Conservation (phyloP, 441 rosid species). For the Euphorbia celastroides region DNA sequence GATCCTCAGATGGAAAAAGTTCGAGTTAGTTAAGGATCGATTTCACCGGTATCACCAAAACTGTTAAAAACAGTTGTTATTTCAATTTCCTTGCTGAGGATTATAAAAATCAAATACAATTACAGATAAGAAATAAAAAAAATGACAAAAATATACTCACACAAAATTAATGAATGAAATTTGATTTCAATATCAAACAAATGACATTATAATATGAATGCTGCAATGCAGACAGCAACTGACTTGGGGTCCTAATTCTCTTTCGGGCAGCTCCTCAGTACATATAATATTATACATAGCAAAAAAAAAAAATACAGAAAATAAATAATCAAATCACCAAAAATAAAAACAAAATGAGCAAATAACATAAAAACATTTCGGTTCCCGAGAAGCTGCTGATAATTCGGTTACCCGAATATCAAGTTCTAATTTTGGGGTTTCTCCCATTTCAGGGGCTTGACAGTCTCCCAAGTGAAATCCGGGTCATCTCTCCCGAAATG, state of each 20-base stretch:
- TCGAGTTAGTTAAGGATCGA: no score
- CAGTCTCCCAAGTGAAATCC: slow-evolving; percentile 22
- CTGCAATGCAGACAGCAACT: neutral
- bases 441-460: slow-evolving; percentile 25
- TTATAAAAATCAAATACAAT: neutral
- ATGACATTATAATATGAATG: neutral
- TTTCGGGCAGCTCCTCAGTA: slow-evolving; percentile 3
- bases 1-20: no score
- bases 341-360: neutral
- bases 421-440: slow-evolving; percentile 10
- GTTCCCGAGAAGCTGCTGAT: slow-evolving; percentile 9
- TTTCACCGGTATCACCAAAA: no score
- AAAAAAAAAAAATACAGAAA: neutral
- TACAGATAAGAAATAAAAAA: neutral
- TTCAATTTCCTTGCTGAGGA: no score
- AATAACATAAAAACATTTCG: neutral
- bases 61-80: no score
- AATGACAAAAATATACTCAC: neutral
- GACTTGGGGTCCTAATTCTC: neutral
- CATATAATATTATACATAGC: slow-evolving; percentile 2
- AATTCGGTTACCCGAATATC: neutral
- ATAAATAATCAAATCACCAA: neutral
- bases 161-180: neutral
- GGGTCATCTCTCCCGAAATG: slow-evolving; percentile 23
- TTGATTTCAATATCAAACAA: slow-evolving; percentile 9